Evolutionary conservation across 139 green algal species (phyloP).

Genomic region (Chlamydomonas incerta): DNA sequence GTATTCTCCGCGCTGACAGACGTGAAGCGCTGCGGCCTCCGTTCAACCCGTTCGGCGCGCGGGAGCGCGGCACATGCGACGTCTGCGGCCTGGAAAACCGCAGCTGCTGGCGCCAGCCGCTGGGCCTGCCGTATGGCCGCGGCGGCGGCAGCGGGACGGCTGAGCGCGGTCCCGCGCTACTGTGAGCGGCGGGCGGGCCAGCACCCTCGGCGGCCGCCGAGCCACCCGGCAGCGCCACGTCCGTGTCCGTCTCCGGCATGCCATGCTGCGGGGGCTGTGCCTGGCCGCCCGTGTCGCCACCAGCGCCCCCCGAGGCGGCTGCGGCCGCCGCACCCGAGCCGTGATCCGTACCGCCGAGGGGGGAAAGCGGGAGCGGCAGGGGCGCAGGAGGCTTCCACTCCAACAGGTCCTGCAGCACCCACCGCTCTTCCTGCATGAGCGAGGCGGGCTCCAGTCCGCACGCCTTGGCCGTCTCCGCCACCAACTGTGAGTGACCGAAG

Average conservation of each 20-base stretch:
- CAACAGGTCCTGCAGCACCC: neutral
- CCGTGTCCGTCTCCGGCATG: neutral
- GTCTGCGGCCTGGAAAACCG: neutral
- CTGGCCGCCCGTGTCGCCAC: neutral
- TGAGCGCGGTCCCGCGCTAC: neutral
- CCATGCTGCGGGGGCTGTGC: neutral
- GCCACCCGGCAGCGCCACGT: neutral
- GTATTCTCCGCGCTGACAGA: neutral
- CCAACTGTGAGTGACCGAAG: neutral
- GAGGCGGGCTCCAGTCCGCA: neutral
- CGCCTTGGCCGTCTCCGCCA: neutral
- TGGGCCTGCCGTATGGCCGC: neutral
- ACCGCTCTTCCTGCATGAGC: neutral
- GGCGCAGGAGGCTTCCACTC: neutral
- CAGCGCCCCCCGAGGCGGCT: neutral
- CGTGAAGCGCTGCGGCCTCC: slow-evolving; percentile 3
- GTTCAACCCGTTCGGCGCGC: neutral
- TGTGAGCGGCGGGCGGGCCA: neutral
- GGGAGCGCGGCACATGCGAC: neutral
- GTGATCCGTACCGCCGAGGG: neutral
- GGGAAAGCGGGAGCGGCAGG: neutral
- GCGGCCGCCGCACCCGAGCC: neutral
- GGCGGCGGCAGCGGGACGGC: neutral
- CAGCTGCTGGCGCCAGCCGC: neutral
- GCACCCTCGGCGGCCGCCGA: neutral